A percentile compares a stretch with the other conserved stretches of the same genome.
These are phyloP conservation scores for Diaporthe sp. DNA, from an alignment of 2,329 filamentous ascomycete species.

Conservation along the genomic window DNA sequence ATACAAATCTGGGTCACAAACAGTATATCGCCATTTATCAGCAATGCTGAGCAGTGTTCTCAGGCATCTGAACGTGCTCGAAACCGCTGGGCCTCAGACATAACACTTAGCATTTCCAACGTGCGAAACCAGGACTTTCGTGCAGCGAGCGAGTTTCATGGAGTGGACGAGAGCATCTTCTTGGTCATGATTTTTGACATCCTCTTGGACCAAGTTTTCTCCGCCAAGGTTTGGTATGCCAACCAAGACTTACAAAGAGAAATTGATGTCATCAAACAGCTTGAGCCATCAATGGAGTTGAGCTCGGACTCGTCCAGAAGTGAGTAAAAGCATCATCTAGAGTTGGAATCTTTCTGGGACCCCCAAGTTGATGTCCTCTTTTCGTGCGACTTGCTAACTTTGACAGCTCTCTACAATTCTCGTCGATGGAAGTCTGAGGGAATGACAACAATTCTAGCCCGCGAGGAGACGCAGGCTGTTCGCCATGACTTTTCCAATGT, in stretches of 20 bases:
- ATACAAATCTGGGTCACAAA: not conserved
- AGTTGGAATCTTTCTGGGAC: not conserved
- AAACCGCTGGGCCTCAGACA: not conserved
- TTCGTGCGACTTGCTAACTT: no score
- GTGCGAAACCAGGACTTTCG: not conserved
- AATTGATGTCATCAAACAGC: not conserved
- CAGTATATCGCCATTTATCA: not conserved
- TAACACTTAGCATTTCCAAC: not conserved
- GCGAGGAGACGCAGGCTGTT: not conserved
- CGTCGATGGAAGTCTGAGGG: conserved; percentile 1
- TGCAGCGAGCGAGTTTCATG: not conserved
- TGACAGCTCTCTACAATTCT: not conserved
- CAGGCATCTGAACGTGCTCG: not conserved
- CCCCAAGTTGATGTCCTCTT: fast-evolving
- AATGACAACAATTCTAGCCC: not conserved
- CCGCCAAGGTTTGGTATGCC: not conserved
- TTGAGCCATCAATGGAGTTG: not conserved
- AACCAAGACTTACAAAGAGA: not conserved
- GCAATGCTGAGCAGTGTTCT: not conserved
- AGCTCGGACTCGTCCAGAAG: not conserved
- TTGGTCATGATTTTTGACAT: not conserved
- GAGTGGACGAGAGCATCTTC: not conserved
- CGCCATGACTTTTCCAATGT: not conserved
- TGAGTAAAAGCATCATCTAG: not conserved
- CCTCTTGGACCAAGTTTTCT: not conserved